Evolutionary conservation across 306 rosid species (phyloP).

Genomic region (Vachellia pachyceras): DNA sequence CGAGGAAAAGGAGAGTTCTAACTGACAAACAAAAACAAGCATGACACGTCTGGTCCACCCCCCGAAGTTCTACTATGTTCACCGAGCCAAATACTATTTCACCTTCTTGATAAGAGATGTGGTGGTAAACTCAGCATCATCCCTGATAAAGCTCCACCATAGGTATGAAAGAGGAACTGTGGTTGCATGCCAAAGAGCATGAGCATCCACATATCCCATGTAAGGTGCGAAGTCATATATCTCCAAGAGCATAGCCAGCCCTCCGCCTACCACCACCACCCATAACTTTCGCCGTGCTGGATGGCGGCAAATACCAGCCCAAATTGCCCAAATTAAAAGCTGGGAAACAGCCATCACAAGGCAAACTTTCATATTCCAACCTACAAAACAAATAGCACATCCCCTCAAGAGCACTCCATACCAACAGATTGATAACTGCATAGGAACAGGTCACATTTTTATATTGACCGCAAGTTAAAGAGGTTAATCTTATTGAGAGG

Average conservation of each 20-base stretch:
- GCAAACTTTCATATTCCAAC: slow-evolving; percentile 81
- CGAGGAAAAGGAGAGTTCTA: slow-evolving; percentile 53
- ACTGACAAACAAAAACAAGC: slow-evolving; percentile 50
- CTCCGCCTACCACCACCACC: slow-evolving; percentile 67
- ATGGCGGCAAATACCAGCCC: slow-evolving; percentile 64
- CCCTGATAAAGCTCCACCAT: slow-evolving; percentile 94
- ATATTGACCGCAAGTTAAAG: too few species aligned
- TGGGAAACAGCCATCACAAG: slow-evolving; percentile 61
- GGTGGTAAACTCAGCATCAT: slow-evolving; percentile 87
- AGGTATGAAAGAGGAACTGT: slow-evolving; percentile 79
- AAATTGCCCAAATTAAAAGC: slow-evolving; percentile 86
- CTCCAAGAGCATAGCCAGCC: slow-evolving; percentile 66
- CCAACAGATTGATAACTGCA: too few species aligned
- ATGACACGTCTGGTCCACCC: slow-evolving; percentile 49
- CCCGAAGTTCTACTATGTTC: background rate
- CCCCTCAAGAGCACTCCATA: too few species aligned
- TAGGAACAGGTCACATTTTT: too few species aligned
- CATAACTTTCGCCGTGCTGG: slow-evolving; percentile 77
- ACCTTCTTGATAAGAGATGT: slow-evolving; percentile 65
- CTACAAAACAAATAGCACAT: too few species aligned
- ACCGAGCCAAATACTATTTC: slow-evolving; percentile 51
- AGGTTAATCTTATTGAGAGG: too few species aligned
- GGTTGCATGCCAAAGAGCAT: slow-evolving; percentile 78
- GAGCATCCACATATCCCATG: slow-evolving; percentile 84
- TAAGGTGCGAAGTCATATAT: slow-evolving; percentile 90